These are phyloP conservation scores for Erodium maritimum DNA, from an alignment of 345 rosid genomes.

Conservation along the genomic window DNA sequence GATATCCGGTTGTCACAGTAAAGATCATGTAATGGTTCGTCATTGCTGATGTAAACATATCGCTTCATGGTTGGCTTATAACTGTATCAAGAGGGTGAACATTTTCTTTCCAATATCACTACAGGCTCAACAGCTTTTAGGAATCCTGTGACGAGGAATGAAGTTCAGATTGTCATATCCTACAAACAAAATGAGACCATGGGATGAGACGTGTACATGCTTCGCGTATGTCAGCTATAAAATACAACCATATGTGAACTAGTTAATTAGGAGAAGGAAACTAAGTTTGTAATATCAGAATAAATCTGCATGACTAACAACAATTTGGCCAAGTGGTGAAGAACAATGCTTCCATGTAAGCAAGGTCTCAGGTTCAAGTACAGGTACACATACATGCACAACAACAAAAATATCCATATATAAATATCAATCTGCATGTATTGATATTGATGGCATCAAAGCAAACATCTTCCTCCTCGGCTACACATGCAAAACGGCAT, in stretches of 20 bases:
- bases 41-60: constrained; percentile 74
- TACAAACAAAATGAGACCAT: neutral
- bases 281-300: neutral
- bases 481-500: too few relatives aligned
- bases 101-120: constrained; percentile 16
- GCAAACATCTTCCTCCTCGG: too few relatives aligned
- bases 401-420: too few relatives aligned
- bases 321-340: too few relatives aligned
- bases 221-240: neutral
- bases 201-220: neutral
- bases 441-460: too few relatives aligned
- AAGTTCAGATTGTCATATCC: constrained; percentile 4
- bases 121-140: constrained; percentile 9
- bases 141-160: constrained; percentile 1
- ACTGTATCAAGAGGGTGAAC: constrained; percentile 10
- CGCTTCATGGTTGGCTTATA: constrained; percentile 59
- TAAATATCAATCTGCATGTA: too few relatives aligned
- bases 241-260: neutral
- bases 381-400: too few relatives aligned
- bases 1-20: constrained; percentile 82
- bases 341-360: neutral
- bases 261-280: neutral
- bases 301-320: neutral
- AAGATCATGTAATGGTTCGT: constrained; percentile 54
- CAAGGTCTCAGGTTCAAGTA: too few relatives aligned